A percentile compares a stretch with the other conserved stretches of the same genome.
Evolutionary conservation across 2,329 filamentous ascomycete genomes (phyloP).

Genomic region (Calonectria pauciramosa): DNA sequence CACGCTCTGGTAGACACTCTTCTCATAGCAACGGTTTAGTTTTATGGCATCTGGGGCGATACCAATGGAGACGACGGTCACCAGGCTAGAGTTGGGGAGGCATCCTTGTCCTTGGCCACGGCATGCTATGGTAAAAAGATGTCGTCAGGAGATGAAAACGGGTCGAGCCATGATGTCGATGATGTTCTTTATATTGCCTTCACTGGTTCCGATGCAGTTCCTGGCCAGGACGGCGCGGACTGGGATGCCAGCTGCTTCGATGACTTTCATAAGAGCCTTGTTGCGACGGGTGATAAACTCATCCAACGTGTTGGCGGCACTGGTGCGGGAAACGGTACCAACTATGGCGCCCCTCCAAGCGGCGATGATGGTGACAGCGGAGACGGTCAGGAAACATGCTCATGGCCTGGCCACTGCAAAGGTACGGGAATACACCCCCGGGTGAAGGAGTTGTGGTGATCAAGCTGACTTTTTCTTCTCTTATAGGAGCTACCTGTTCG

Average conservation of each 20-base stretch:
- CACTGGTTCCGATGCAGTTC: neutral
- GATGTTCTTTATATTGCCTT: constrained; percentile 17
- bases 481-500: constrained; percentile 8
- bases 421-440: neutral
- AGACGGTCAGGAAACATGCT: neutral
- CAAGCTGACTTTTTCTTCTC: neutral
- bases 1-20: neutral
- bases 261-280: constrained; percentile 13
- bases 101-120: constrained; percentile 66
- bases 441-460: neutral
- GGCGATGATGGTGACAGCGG: neutral
- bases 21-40: constrained; percentile 40
- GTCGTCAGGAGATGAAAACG: constrained; percentile 59
- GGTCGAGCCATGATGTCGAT: constrained; percentile 53
- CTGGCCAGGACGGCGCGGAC: neutral
- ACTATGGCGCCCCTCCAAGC: neutral
- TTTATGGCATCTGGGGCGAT: constrained; percentile 71
- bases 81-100: constrained; percentile 62
- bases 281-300: constrained; percentile 3
- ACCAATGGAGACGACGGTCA: constrained; percentile 64
- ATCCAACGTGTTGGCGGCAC: neutral
- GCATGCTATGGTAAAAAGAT: constrained; percentile 65
- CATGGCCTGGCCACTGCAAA: constrained; percentile 13
- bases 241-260: constrained; percentile 8
- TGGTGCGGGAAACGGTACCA: neutral